Evolutionary conservation across 2,329 filamentous ascomycete genomes (phyloP).

Genomic region (Seiridium cupressi): DNA sequence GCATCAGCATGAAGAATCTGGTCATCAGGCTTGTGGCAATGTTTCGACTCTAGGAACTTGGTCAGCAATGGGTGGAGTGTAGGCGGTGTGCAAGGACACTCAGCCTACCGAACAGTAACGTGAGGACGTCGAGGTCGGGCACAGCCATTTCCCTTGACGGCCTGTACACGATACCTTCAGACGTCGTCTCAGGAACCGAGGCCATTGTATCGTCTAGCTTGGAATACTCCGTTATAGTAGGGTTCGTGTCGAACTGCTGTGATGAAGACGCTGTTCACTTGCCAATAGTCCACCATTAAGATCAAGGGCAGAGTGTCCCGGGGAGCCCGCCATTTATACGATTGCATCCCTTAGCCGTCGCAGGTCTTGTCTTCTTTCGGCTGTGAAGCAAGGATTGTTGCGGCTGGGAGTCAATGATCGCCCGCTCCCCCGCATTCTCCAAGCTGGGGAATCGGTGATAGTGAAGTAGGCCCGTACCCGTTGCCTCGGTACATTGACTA

Average conservation of each 20-base stretch:
- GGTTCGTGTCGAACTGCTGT: not conserved
- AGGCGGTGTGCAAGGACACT: too few relatives aligned
- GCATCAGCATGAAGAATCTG: slow-evolving; percentile 57
- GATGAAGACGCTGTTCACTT: not conserved
- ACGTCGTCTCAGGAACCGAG: slow-evolving; percentile 23
- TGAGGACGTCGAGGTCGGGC: slow-evolving; percentile 40
- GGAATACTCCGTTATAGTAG: not conserved
- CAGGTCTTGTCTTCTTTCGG: not conserved
- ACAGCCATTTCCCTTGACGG: slow-evolving; percentile 27
- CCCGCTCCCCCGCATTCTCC: slow-evolving; percentile 4
- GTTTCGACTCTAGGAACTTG: slow-evolving; percentile 31
- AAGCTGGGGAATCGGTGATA: not conserved
- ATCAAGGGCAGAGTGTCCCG: too few relatives aligned
- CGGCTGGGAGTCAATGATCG: not conserved
- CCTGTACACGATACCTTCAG: slow-evolving; percentile 36
- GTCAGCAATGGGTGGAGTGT: not conserved
- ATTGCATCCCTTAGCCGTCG: not conserved
- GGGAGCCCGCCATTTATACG: too few relatives aligned
- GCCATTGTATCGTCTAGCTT: slow-evolving; percentile 18
- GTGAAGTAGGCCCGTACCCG: too few relatives aligned
- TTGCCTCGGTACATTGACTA: not conserved
- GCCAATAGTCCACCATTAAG: too few relatives aligned
- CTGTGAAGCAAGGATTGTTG: not conserved
- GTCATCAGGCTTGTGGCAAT: slow-evolving; percentile 37
- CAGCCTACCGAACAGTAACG: slow-evolving; percentile 39